A percentile compares a stretch with the other conserved stretches of the same genome.
Conservation (phyloP, 2,329 filamentous ascomycete species). For the Ophiostoma tasmaniense region DNA sequence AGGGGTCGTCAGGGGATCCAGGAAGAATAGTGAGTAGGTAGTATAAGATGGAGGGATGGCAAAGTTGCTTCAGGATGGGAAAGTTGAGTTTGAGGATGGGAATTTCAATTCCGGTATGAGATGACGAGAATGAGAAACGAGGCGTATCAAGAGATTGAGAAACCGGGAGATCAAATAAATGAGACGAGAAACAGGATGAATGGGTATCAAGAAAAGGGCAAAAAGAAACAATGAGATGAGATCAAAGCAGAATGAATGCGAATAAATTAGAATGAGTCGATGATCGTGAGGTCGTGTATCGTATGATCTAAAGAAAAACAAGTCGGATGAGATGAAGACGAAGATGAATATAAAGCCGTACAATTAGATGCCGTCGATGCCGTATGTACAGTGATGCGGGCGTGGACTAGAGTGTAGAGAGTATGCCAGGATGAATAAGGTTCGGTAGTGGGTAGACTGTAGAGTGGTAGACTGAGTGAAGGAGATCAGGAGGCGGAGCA, state of each 20-base stretch:
- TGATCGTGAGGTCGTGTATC: constrained; percentile 6
- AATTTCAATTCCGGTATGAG: background rate
- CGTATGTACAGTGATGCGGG: background rate
- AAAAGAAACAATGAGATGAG: background rate
- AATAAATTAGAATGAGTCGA: background rate
- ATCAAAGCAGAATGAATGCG: background rate
- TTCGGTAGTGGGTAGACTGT: background rate
- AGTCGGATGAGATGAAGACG: background rate
- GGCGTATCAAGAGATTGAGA: background rate
- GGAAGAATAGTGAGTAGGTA: background rate
- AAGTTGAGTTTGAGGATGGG: constrained; percentile 7
- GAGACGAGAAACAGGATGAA: background rate
- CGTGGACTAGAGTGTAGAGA: background rate
- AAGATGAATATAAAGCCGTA: background rate
- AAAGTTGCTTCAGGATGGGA: constrained; percentile 12
- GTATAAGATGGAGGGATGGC: constrained; percentile 3
- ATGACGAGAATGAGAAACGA: background rate
- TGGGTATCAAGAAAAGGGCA: background rate
- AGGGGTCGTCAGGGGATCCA: constrained; percentile 4
- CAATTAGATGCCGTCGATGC: background rate
- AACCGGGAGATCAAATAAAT: no score
- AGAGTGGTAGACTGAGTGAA: constrained; percentile 1
- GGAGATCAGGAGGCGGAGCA: constrained; percentile 26
- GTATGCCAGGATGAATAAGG: background rate
- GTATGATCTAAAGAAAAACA: background rate